phyloP scores from a whole-genome alignment of 176 grass and related monocot species.

The Zea luxurians region DNA sequence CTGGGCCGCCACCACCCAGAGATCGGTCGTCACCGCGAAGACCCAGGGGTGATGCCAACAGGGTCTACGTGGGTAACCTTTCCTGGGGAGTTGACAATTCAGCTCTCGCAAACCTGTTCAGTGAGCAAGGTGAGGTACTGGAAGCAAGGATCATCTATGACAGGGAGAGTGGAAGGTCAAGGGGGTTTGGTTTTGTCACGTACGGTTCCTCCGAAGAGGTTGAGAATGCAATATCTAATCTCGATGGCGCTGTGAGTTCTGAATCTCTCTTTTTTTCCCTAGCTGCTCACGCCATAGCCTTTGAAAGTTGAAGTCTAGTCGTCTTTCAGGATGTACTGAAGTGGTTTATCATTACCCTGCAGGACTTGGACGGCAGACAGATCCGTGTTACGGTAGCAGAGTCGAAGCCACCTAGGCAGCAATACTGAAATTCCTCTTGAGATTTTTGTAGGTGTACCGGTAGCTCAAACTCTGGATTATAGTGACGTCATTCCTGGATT shows the following conservation, averaged over 20 bases:
- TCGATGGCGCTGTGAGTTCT: conserved; percentile 74
- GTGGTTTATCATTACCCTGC: not conserved
- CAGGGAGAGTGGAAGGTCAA: conserved; percentile 75
- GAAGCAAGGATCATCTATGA: conserved; percentile 76
- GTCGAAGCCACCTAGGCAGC: conserved; percentile 44
- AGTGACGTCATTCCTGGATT: not conserved
- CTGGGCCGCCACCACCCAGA: conserved; percentile 64
- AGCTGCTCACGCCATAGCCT: not conserved
- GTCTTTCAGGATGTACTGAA: not conserved
- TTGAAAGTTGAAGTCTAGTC: not conserved
- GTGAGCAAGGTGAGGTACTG: conserved; percentile 67
- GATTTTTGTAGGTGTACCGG: not conserved
- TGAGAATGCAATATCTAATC: conserved; percentile 64
- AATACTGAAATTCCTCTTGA: conserved; percentile 47
- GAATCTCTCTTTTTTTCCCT: not conserved
- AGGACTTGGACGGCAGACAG: conserved; percentile 77
- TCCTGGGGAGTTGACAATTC: conserved; percentile 80
- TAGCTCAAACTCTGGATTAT: not conserved
- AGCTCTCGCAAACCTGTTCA: conserved; percentile 68
- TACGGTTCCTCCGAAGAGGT: conserved; percentile 60
- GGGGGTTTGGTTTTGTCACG: conserved; percentile 88
- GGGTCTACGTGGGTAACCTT: conserved; percentile 85
- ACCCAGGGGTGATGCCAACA: conserved; percentile 47
- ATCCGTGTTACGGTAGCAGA: conserved; percentile 67
- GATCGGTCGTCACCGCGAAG: conserved; percentile 50